Conservation (phyloP, 306 rosid genomes). For the Argentina anserina region DNA sequence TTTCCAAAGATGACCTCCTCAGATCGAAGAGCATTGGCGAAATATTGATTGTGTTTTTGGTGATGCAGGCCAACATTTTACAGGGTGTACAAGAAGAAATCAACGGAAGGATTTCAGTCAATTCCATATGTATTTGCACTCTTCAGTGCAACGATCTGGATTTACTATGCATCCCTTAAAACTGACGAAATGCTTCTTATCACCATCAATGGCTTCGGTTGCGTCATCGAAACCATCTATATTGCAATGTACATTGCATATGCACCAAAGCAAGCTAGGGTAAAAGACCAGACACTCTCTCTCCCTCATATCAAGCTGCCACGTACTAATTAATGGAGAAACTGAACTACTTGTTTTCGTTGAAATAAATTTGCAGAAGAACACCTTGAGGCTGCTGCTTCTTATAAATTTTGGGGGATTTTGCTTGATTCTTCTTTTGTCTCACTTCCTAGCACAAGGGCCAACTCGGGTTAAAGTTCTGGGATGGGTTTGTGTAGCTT, state of each 20-base stretch:
- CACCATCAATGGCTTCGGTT: slow-evolving; percentile 75
- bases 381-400: slow-evolving; percentile 63
- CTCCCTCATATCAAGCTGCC: neutral
- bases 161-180: slow-evolving; percentile 76
- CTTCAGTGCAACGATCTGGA: slow-evolving; percentile 90
- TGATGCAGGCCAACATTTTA: slow-evolving; percentile 63
- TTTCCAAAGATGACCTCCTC: neutral
- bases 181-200: slow-evolving; percentile 59
- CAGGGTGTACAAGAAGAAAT: slow-evolving; percentile 76
- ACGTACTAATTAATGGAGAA: neutral
- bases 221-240: slow-evolving; percentile 73
- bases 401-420: slow-evolving; percentile 65
- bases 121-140: slow-evolving; percentile 81
- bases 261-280: slow-evolving; percentile 75
- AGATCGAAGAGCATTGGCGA: too few species aligned
- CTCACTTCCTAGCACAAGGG: slow-evolving; percentile 60
- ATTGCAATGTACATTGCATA: slow-evolving; percentile 56
- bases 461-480: slow-evolving; percentile 51
- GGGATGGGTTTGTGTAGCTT: slow-evolving; percentile 81
- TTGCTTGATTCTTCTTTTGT: slow-evolving; percentile 56
- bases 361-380: slow-evolving; percentile 35
- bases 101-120: slow-evolving; percentile 88
- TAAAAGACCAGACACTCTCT: slow-evolving; percentile 3
- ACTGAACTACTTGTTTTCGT: neutral
- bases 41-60: neutral